Evolutionary conservation across 1,284 basidiomycete genomes (phyloP).

Genomic region (Chalciporus sp.): DNA sequence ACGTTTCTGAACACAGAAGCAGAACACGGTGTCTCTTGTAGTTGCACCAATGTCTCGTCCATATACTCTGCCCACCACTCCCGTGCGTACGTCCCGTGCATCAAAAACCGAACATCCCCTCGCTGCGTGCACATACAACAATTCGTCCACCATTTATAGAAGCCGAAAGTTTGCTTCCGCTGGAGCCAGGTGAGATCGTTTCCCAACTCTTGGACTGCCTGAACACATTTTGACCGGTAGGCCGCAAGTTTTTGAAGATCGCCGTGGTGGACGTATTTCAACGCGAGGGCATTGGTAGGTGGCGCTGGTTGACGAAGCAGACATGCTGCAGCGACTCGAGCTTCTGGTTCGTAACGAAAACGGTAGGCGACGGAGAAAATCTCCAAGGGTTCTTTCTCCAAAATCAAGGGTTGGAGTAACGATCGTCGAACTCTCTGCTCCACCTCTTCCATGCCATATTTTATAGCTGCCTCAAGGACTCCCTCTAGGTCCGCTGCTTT

Average conservation of each 20-base stretch:
- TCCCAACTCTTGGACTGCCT: slow-evolving; percentile 23
- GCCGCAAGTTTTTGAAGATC: slow-evolving; percentile 20
- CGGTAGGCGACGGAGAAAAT: slow-evolving; percentile 39
- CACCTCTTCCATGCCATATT: slow-evolving; percentile 41
- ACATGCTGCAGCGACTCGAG: slow-evolving; percentile 21
- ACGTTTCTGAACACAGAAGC: slow-evolving; percentile 21
- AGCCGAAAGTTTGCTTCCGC: slow-evolving; percentile 21
- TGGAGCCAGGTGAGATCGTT: slow-evolving; percentile 32
- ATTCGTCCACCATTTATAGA: slow-evolving; percentile 33
- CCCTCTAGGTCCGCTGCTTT: slow-evolving; percentile 22
- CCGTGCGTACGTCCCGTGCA: no score
- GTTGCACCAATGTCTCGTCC: no score
- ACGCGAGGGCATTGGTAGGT: not conserved
- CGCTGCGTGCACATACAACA: slow-evolving; percentile 27
- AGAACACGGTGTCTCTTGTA: slow-evolving; percentile 30
- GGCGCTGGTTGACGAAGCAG: slow-evolving; percentile 19
- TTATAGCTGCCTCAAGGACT: slow-evolving; percentile 36
- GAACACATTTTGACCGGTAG: slow-evolving; percentile 26
- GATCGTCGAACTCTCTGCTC: slow-evolving; percentile 22
- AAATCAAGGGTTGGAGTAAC: slow-evolving; percentile 25
- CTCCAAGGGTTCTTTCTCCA: slow-evolving; percentile 33
- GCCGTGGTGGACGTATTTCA: slow-evolving; percentile 8
- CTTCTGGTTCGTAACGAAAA: slow-evolving; percentile 29
- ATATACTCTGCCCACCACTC: no score
- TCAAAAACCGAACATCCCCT: slow-evolving; percentile 26